phyloP scores from a whole-genome alignment of 345 rosid genomes.

The Rhodamnia rubescens region DNA sequence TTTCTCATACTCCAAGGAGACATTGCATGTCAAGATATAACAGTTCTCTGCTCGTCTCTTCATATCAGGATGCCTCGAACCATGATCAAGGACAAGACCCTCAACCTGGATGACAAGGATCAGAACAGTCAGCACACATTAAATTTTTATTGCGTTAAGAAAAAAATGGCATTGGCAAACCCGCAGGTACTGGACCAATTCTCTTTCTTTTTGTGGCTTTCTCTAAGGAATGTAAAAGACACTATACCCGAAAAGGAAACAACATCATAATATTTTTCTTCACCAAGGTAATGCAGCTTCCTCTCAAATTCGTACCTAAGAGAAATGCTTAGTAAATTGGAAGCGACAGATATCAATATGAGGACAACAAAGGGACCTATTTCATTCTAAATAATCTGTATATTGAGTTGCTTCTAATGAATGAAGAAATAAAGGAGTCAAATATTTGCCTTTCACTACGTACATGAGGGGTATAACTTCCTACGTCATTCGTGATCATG shows the following conservation, averaged over 20 bases:
- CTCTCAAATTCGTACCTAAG: background rate
- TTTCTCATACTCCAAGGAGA: conserved; percentile 91
- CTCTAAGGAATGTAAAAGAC: background rate
- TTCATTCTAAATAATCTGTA: background rate
- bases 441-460: background rate
- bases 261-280: background rate
- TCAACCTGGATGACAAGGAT: conserved; percentile 43
- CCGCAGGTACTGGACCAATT: background rate
- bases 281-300: background rate
- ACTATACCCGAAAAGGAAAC: background rate
- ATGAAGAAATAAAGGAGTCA: background rate
- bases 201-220: background rate
- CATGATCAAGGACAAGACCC: conserved; percentile 98
- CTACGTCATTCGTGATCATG: background rate
- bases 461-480: background rate
- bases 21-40: conserved; percentile 87
- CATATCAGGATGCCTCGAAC: conserved; percentile 99
- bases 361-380: background rate
- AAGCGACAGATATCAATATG: background rate
- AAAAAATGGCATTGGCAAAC: background rate
- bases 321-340: background rate
- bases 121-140: background rate
- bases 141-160: background rate
- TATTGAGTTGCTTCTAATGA: background rate
- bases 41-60: conserved; percentile 95